phyloP scores from a whole-genome alignment of 768 basidiomycete species.

The Cystofilobasidium bisporidii region DNA sequence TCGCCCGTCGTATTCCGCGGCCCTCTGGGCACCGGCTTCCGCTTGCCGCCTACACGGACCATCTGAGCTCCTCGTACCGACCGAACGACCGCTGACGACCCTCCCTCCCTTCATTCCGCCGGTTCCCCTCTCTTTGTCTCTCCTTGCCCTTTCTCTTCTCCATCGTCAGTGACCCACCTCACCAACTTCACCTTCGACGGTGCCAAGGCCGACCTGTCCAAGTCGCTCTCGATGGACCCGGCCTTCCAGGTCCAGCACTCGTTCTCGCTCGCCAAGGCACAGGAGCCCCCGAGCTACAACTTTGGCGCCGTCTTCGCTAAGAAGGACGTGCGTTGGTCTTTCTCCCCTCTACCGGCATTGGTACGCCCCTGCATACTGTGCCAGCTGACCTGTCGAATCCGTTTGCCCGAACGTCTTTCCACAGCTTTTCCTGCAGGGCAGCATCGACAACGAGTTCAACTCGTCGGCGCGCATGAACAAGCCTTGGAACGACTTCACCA shows the following conservation, averaged over 20 bases:
- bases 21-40: too few species aligned
- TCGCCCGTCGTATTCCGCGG: too few species aligned
- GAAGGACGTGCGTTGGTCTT: constrained; percentile 49
- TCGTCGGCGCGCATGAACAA: constrained; percentile 81
- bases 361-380: too few species aligned
- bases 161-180: constrained; percentile 64
- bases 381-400: too few species aligned
- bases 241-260: constrained; percentile 97
- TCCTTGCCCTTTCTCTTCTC: too few species aligned
- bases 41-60: too few species aligned
- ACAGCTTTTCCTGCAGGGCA: constrained; percentile 84
- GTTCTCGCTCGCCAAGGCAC: constrained; percentile 79
- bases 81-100: too few species aligned
- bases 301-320: constrained; percentile 90
- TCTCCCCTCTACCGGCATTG: too few species aligned
- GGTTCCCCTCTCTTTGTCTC: too few species aligned
- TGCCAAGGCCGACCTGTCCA: constrained; percentile 88
- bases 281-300: constrained; percentile 75
- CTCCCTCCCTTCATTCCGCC: too few species aligned
- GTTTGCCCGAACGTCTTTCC: neutral
- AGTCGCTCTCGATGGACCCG: constrained; percentile 84
- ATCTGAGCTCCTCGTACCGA: too few species aligned
- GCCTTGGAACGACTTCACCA: constrained; percentile 65
- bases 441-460: constrained; percentile 85
- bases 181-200: constrained; percentile 97